Percentiles rank a stretch among this genome's conserved stretches.
Evolutionary conservation across 2,329 filamentous ascomycete genomes (phyloP).

Genomic region (Exserohilum rostratum): DNA sequence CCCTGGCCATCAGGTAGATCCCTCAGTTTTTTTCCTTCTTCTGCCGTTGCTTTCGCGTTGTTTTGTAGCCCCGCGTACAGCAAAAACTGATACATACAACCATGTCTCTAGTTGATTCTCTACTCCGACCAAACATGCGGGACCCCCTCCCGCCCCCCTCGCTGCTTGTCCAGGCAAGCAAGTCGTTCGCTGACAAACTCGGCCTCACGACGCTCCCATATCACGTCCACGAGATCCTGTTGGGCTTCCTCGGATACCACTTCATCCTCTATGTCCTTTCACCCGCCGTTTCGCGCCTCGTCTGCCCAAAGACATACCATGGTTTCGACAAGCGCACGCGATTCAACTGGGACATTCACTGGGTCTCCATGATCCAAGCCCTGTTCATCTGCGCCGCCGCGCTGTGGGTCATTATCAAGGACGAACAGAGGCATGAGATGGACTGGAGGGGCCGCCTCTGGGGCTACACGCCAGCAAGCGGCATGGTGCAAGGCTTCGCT

Average conservation of each 20-base stretch:
- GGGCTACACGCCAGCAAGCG: conserved; percentile 76
- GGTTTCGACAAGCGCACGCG: conserved; percentile 66
- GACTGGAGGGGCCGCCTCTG: conserved; percentile 73
- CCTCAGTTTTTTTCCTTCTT: background rate
- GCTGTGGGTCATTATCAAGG: conserved; percentile 70
- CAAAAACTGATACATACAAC: conserved; percentile 15
- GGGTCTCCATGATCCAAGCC: conserved; percentile 79
- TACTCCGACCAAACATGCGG: conserved; percentile 61
- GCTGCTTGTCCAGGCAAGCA: conserved; percentile 60
- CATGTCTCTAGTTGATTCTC: conserved; percentile 27
- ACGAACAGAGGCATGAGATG: conserved; percentile 71
- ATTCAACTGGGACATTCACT: conserved; percentile 86
- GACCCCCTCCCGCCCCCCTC: conserved; percentile 72
- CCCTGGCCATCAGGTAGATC: conserved; percentile 7
- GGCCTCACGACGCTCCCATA: conserved; percentile 71
- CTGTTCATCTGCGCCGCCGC: conserved; percentile 73
- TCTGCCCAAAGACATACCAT: conserved; percentile 69
- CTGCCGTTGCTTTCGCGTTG: background rate
- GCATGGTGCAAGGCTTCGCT: conserved; percentile 77
- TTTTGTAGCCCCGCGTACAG: background rate
- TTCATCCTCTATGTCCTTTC: conserved; percentile 71
- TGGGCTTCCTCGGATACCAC: conserved; percentile 71
- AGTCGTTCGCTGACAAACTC: conserved; percentile 68
- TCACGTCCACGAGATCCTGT: conserved; percentile 77
- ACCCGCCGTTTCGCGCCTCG: conserved; percentile 65